Evolutionary conservation across 768 basidiomycete genomes (phyloP), one percentile per base, ranked within the genome.

Genomic region (Cystobasidium tubakii): DNA sequence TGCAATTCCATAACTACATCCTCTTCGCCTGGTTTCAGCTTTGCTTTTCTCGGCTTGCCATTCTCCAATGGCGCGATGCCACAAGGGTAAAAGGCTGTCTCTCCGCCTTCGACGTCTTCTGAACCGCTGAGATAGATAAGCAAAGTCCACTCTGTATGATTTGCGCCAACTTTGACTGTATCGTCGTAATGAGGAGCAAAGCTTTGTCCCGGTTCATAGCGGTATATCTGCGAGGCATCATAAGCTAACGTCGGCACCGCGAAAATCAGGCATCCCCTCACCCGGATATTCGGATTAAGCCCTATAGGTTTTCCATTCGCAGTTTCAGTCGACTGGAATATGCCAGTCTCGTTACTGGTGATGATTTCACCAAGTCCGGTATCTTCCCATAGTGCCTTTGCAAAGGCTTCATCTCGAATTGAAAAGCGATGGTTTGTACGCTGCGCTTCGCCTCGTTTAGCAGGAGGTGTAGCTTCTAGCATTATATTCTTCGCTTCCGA

Each of bases 391-490:
- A 91, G 81, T 21, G 79, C 82, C 44, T 82, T 77, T 0, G 89
- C 88, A 79, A 91, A 90, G 10, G 84, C 82, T 3, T 80, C 76
- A 15, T 88, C 88, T 13, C 83, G 82, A 1, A 89, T 80, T 1
- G 88, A 88, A 74, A 87, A 84, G 31, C 89, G 85, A 74, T 88
- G 84, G 80, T 90, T 90, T 12, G 88, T 84, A 73, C 89, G 81
- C 23, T 86, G 86, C 0, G 89, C 89, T 78, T 90, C 88, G 10
- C 88, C 89, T 73, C 84, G 83, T 80, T 88, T 89, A 82, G 87
- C 87, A 1, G 88, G 87, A 13, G 87, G 88, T 0, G 88, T 88
- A 1, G 88, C 83, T 76, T 46, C 29, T 9, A 75, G 39, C 53
- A 55, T 10, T n/a, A 71, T 67, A 31, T 67, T 19, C 9, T 39